Conservation (phyloP, 345 rosid genomes). For the Rhodomyrtus tomentosa region DNA sequence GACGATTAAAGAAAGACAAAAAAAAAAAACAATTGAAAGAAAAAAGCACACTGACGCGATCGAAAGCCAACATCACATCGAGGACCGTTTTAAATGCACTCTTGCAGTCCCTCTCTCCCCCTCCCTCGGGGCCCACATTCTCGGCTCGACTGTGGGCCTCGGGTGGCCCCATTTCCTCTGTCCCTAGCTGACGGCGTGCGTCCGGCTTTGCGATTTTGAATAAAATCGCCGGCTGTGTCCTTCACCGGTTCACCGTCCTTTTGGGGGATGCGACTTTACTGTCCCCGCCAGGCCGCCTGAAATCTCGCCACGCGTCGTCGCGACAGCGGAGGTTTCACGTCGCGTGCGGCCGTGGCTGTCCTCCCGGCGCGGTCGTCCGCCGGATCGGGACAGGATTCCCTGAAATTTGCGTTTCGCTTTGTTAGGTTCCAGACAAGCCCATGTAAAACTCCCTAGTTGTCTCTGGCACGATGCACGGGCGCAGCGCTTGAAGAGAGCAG, state of each 20-base stretch:
- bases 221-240: neutral
- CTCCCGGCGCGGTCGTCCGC: neutral
- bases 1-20: neutral
- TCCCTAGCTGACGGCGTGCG: neutral
- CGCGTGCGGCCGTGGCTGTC: neutral
- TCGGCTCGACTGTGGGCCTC: neutral
- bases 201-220: neutral
- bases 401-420: neutral
- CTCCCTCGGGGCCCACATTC: neutral
- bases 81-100: neutral
- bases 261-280: neutral
- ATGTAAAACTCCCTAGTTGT: neutral
- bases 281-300: neutral
- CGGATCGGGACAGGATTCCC: no score
- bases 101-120: neutral
- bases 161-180: neutral
- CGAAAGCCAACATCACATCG: neutral
- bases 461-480: no score
- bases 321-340: neutral
- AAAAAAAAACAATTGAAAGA: neutral
- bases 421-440: neutral
- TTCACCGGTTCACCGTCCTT: neutral
- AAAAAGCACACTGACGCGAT: neutral
- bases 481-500: neutral
- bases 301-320: neutral